Evolutionary conservation across 192 early-diverging fungal species (phyloP).

Genomic region (Spinellus fusiger): DNA sequence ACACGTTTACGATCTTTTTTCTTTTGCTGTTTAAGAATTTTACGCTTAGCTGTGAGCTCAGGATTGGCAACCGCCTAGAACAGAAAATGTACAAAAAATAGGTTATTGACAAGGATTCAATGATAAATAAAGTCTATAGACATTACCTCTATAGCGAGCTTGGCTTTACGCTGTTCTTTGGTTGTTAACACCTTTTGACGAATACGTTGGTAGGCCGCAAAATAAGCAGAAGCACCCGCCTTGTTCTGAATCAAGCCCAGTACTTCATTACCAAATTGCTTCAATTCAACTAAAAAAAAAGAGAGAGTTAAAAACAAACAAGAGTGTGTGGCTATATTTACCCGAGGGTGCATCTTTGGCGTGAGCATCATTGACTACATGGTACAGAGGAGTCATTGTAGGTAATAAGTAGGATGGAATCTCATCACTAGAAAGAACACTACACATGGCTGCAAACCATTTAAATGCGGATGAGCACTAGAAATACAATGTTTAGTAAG

Average conservation of each 20-base stretch:
- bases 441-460: conserved; percentile 84
- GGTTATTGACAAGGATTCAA: not conserved
- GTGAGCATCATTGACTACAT: conserved; percentile 69
- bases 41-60: conserved; percentile 18
- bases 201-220: conserved; percentile 59
- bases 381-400: conserved; percentile 76
- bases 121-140: not conserved
- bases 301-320: not conserved
- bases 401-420: conserved; percentile 59
- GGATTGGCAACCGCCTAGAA: conserved; percentile 13
- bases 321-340: conserved; percentile 27
- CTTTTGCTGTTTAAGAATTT: conserved; percentile 2
- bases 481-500: conserved; percentile 24
- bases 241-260: conserved; percentile 67
- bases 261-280: conserved; percentile 73
- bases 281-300: conserved; percentile 54
- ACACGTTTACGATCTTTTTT: conserved; percentile 1
- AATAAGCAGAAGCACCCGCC: conserved; percentile 68
- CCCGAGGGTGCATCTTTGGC: conserved; percentile 56
- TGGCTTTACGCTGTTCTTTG: conserved; percentile 13
- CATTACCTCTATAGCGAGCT: conserved; percentile 7
- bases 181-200: conserved; percentile 48
- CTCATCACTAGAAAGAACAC: conserved; percentile 51
- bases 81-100: not conserved
- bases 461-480: conserved; percentile 83